Conservation (phyloP, 805 yeast species). For the Metschnikowia aberdeeniae region DNA sequence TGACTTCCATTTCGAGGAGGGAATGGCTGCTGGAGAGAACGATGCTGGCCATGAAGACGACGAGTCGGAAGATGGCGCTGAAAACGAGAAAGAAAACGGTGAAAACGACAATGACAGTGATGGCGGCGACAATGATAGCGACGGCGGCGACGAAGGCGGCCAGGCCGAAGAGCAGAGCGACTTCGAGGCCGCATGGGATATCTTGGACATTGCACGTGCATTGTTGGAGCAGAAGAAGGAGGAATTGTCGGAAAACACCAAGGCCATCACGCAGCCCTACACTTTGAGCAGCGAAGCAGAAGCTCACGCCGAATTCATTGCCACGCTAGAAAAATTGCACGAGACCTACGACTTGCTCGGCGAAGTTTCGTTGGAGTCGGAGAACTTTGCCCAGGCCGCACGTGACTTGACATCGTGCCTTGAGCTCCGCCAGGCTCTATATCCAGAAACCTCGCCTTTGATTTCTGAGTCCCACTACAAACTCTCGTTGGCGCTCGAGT, state of each 20-base stretch:
- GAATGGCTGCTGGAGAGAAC: slow-evolving; percentile 8
- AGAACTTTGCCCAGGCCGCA: slow-evolving; percentile 76
- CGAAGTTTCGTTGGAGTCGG: slow-evolving; percentile 86
- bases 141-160: background rate
- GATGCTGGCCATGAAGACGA: slow-evolving; percentile 18
- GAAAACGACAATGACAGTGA: slow-evolving; percentile 1
- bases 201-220: slow-evolving; percentile 72
- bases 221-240: slow-evolving; percentile 49
- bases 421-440: slow-evolving; percentile 49
- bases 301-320: slow-evolving; percentile 30
- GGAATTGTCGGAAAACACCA: slow-evolving; percentile 10
- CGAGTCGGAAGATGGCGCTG: slow-evolving; percentile 7
- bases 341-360: slow-evolving; percentile 79
- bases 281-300: slow-evolving; percentile 28
- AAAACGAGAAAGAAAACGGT: slow-evolving; percentile 9
- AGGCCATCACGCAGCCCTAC: slow-evolving; percentile 22
- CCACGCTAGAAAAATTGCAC: slow-evolving; percentile 51
- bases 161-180: slow-evolving; percentile 54
- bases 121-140: slow-evolving; percentile 10
- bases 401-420: slow-evolving; percentile 61
- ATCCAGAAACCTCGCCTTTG: slow-evolving; percentile 45
- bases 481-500: slow-evolving; percentile 74
- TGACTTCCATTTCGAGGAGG: slow-evolving; percentile 14
- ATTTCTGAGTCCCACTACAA: slow-evolving; percentile 80
- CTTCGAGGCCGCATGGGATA: slow-evolving; percentile 86